Evolutionary conservation across 805 yeast species (phyloP).

Genomic region (Yarrowia bubula): DNA sequence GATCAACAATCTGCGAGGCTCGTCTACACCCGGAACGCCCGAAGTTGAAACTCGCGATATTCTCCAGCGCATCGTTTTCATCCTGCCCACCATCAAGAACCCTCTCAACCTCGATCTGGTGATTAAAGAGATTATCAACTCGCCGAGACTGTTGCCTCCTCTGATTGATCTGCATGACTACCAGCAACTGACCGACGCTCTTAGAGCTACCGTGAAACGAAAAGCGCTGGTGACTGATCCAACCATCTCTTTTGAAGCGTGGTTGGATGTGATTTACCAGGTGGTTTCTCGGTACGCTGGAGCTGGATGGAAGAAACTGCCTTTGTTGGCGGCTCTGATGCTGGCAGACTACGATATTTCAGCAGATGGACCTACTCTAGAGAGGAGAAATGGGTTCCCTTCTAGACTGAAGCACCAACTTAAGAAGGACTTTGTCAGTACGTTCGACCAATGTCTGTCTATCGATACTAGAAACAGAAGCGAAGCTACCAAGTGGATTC

Average conservation of each 20-base stretch:
- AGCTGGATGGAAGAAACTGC: constrained; percentile 32
- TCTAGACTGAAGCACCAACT: neutral
- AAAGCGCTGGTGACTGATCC: constrained; percentile 34
- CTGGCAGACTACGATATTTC: constrained; percentile 22
- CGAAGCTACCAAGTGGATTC: constrained; percentile 21
- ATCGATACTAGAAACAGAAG: constrained; percentile 4
- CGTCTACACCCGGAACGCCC: constrained; percentile 2
- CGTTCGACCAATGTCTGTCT: constrained; percentile 4
- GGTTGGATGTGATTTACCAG: constrained; percentile 29
- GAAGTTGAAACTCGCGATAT: constrained; percentile 10
- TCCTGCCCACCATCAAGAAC: constrained; percentile 32
- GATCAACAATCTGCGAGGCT: constrained; percentile 22
- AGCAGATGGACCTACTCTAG: constrained; percentile 5
- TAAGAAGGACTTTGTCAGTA: constrained; percentile 14
- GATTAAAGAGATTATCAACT: constrained; percentile 30
- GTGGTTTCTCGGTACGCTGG: constrained; percentile 17
- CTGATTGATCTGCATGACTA: constrained; percentile 5
- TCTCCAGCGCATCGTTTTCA: constrained; percentile 19
- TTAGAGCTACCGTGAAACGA: constrained; percentile 32
- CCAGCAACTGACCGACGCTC: constrained; percentile 31
- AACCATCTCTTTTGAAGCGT: constrained; percentile 31
- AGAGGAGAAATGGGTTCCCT: neutral
- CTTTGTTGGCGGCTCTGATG: constrained; percentile 31
- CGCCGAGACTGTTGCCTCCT: constrained; percentile 30
- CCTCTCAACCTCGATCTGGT: constrained; percentile 33